Base-by-base conservation (phyloP, 108 stramenopile genomes). In the Skeletonema potamos region DNA sequence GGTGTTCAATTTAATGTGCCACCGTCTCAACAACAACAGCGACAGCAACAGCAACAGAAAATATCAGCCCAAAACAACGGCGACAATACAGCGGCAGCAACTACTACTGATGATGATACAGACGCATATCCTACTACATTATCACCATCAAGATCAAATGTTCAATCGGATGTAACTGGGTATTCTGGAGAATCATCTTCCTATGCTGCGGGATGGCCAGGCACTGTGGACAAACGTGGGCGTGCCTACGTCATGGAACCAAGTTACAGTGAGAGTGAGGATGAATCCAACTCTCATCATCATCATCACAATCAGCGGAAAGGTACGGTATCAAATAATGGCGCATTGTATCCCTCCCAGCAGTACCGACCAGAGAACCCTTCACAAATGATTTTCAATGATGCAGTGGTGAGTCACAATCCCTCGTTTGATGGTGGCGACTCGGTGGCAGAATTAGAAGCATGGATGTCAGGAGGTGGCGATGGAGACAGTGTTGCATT, bases 181-280 rank as follows among this genome's bases (percentile, higher is more conserved):
- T n/a, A 15, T 36, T 73, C 73, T 27, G 79, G 55, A 27, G 70
- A 70, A 39, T 78, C 77, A 26, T 79, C 78, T 2, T 79, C 78
- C 27, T 80, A 80, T 57, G 62, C 61, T 64, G 64, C 68, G 1
- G 87, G 85, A 62, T 93, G 92, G 92, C 92, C 92, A 13, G 92
- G 92, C 3, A 93, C 92, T 0, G 85, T 90, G 12, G 88, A 93
- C 57, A 81, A 73, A 54, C 72, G 74, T 17, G 92, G 92, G 0
- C 79, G 56, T 26, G 79, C 82, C 2, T 72, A 73, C 24, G 60
- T 59, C 12, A 75, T 86, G 75, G 73, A 86, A 54, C 79, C 85
- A n/a, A 87, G 87, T 64, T 87, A 86, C 70, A 86, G 85, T 17
- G 89, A 86, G 36, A 85, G 85, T 54, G 72, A 73, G 48, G 79